A percentile compares a stretch with the other conserved stretches of the same genome.
These are phyloP conservation scores for Plasmopara muralis DNA, from an alignment of 352 stramenopile genomes.

Conservation along the genomic window DNA sequence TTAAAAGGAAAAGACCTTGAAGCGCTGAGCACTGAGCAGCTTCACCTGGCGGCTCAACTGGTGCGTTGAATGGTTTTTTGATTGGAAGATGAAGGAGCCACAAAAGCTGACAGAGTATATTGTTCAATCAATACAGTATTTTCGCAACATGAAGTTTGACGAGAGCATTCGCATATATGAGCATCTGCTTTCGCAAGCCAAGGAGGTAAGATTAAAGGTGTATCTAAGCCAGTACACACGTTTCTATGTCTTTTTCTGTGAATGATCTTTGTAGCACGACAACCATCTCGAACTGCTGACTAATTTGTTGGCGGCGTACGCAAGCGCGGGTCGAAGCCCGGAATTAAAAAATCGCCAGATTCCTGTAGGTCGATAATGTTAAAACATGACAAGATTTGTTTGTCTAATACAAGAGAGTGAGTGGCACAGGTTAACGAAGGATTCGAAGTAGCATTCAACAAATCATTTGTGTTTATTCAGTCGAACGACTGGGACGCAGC, in stretches of 20 bases:
- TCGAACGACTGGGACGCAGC: constrained; percentile 44
- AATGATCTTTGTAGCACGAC: constrained; percentile 28
- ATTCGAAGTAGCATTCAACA: constrained; percentile 82
- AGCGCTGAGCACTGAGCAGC: constrained; percentile 31
- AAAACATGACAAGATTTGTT: not conserved
- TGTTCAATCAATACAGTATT: constrained; percentile 37
- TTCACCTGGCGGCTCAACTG: constrained; percentile 68
- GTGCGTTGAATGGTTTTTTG: constrained; percentile 18
- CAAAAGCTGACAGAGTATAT: constrained; percentile 3
- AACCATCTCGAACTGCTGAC: constrained; percentile 72
- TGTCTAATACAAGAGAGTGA: constrained; percentile 1
- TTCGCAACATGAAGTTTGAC: constrained; percentile 55
- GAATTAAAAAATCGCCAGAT: constrained; percentile 52
- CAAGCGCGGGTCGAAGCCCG: constrained; percentile 41
- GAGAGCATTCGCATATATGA: constrained; percentile 74
- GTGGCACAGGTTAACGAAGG: constrained; percentile 51
- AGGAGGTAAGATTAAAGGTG: constrained; percentile 20
- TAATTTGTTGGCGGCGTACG: constrained; percentile 71
- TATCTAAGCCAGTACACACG: not conserved
- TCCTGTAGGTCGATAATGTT: constrained; percentile 20
- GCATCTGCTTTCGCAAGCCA: constrained; percentile 38
- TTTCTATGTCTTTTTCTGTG: constrained; percentile 1
- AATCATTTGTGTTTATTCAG: constrained; percentile 75
- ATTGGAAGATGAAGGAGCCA: not conserved
- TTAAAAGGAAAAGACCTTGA: constrained; percentile 25